Percentiles rank a stretch among this genome's conserved stretches.
These are phyloP conservation scores for Cyclotella sp. DNA, from an alignment of 108 stramenopile species.

Conservation along the genomic window DNA sequence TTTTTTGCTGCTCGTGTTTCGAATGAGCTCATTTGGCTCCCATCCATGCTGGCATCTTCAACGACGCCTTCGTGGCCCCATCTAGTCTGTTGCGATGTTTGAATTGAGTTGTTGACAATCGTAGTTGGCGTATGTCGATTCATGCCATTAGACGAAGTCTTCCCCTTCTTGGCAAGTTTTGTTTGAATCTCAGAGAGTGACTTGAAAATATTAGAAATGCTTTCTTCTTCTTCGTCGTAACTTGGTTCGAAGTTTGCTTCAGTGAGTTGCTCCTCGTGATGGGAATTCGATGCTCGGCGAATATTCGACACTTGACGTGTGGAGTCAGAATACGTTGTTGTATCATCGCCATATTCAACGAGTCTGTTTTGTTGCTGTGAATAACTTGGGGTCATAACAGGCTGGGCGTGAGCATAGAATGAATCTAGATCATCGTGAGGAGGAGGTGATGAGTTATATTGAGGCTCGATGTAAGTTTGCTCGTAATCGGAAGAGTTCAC, in stretches of 20 bases:
- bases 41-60: conserved; percentile 49
- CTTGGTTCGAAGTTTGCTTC: conserved; percentile 3
- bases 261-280: background rate
- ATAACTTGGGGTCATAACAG: background rate
- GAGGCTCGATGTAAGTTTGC: background rate
- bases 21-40: conserved; percentile 30
- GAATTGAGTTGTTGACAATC: conserved; percentile 1
- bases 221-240: conserved; percentile 46
- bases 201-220: conserved; percentile 50
- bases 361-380: conserved; percentile 16
- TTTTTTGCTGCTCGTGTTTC: conserved; percentile 30
- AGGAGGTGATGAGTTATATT: background rate
- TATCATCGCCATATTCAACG: conserved; percentile 27
- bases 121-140: background rate
- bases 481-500: background rate
- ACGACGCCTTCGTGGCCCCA: conserved; percentile 48
- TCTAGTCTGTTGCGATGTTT: conserved; percentile 2
- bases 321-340: conserved; percentile 26
- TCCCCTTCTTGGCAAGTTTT: conserved; percentile 49
- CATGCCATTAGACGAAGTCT: conserved; percentile 19
- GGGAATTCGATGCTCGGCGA: background rate
- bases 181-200: conserved; percentile 54
- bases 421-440: background rate
- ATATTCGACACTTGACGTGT: conserved; percentile 40
- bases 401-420: background rate